Evolutionary conservation across 2,329 filamentous ascomycete genomes (phyloP), one percentile per base, ranked within the genome.

Genomic region (Phyllosticta citrichinensis): DNA sequence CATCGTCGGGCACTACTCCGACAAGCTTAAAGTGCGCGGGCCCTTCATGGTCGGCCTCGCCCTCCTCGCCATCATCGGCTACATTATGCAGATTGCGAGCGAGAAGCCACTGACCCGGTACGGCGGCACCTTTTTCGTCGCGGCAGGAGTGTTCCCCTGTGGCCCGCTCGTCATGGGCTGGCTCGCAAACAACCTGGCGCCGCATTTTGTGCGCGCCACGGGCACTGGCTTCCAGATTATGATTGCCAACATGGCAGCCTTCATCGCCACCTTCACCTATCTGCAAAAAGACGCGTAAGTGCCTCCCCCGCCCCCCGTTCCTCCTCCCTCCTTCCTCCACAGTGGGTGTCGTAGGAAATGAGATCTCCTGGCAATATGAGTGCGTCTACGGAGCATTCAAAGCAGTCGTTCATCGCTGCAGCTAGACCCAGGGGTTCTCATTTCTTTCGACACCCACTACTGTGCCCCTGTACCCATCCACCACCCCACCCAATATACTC

Each of bases 141-240:
- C 75, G 0, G 69, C 71, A 17, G 78, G 77, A 55, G 73, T 80
- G 64, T 83, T 71, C 58, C 69, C 69, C 9, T 68, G 69, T 56
- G 65, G 63, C 1, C 70, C 70, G 30, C 66, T 72, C 58, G 66
- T 74, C 1, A 76, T 77, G 72, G 76, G 74, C 5, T 78, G 76
- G 76, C 68, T 74, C 1, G 64, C 75, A 6, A 77, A 77, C 65
- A 77, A 77, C 61, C 68, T 77, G 50, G 69, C 69, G 14, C 82
- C 82, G 2, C 81, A 83, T 68, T 84, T 82, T 68, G 84, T 85
- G 69, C 75, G 81, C 33, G 76, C 79, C 0, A 75, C 83, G 47
- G 76, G 76, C 2, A 73, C 79, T 0, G 81, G 80, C 3, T 75
- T 82, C 78, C 73, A 63, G 66, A 76, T 61, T 10, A 66, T 64